phyloP scores from a whole-genome alignment of 768 basidiomycete genomes.

The Candolleomyces aberdarensis region DNA sequence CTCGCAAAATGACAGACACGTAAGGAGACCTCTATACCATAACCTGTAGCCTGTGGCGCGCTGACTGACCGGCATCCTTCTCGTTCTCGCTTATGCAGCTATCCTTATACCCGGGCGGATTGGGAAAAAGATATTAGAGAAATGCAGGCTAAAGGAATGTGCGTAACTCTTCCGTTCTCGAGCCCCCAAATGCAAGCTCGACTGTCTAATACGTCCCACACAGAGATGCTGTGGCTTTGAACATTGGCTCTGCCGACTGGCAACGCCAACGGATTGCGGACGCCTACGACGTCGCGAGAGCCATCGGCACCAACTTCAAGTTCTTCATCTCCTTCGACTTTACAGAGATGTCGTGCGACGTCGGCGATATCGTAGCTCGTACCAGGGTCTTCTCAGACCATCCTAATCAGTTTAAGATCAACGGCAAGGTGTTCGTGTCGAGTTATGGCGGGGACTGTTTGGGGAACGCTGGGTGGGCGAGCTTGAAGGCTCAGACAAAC shows the following conservation, averaged over 20 bases:
- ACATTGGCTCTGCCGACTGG: conserved; percentile 57
- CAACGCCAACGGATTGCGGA: conserved; percentile 42
- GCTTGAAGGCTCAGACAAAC: conserved; percentile 43
- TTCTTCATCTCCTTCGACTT: conserved; percentile 59
- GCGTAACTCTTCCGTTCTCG: conserved; percentile 12
- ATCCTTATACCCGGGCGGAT: conserved; percentile 33
- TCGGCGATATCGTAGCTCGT: conserved; percentile 37
- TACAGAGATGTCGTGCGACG: conserved; percentile 46
- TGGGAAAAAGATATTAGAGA: conserved; percentile 34
- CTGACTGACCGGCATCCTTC: neutral
- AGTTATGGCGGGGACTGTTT: conserved; percentile 63
- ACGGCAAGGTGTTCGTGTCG: conserved; percentile 54
- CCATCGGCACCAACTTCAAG: conserved; percentile 42
- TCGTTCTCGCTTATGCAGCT: conserved; percentile 22
- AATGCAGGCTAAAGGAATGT: conserved; percentile 42
- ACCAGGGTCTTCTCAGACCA: conserved; percentile 47
- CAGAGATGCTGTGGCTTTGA: conserved; percentile 62
- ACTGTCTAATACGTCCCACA: conserved; percentile 11
- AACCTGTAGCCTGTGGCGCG: no score
- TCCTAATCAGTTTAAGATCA: conserved; percentile 52
- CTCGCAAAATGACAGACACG: neutral
- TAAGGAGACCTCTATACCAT: neutral
- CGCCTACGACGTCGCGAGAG: conserved; percentile 50
- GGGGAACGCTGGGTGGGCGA: conserved; percentile 47
- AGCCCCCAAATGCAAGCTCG: conserved; percentile 9